Base-by-base conservation (phyloP, 2,329 filamentous ascomycete species). In the Fusarium marasasianum region DNA sequence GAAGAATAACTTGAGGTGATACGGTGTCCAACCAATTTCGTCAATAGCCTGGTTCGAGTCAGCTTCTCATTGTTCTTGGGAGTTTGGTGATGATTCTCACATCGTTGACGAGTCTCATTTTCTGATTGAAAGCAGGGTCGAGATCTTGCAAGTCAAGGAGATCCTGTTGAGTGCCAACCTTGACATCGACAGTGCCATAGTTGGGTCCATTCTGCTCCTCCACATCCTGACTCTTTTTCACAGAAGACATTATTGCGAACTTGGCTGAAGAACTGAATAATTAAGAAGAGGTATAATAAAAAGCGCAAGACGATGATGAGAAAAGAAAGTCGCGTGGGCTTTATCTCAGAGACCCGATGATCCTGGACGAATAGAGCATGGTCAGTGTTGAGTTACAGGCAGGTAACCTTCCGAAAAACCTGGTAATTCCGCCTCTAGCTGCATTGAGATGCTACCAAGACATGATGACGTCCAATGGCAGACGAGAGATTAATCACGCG, bases 71-170 rank as follows among this genome's bases (percentile, higher is more conserved):
- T 9, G 17, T 10, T 22, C 2, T 8, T 8, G 15, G 6, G 1
- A 7, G 3, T 7, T 10, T 18, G 8, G 18, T 0, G 2, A 12
- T 40, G 1, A 8, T 13, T 12, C 59, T 44, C 31, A 90, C 90
- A 80, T 93, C 88, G 78, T 93, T 93, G 68, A 93, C 87, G 35
- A 93, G 83, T 74, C 91, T 87, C 90, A 93, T 93, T 80, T 93
- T 93, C 45, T 87, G 87, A 75, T 64, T 50, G 29, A 64, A 64
- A 6, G 61, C 61, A 10, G 61, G 61, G 15, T 64, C 61, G 1
- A 64, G 35, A 31, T 64, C 61, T 3, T 61, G 29, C 0, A 64
- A 1, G n/a, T 64, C 44, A 0, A 61, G 60, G 5, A 63, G 54
- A 1, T 63, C 60, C n/a, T 45, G 53, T 8, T 47, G 41, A 24